phyloP scores from a whole-genome alignment of 2,329 filamentous ascomycete genomes.

The Monilinia vaccinii-corymbosi region DNA sequence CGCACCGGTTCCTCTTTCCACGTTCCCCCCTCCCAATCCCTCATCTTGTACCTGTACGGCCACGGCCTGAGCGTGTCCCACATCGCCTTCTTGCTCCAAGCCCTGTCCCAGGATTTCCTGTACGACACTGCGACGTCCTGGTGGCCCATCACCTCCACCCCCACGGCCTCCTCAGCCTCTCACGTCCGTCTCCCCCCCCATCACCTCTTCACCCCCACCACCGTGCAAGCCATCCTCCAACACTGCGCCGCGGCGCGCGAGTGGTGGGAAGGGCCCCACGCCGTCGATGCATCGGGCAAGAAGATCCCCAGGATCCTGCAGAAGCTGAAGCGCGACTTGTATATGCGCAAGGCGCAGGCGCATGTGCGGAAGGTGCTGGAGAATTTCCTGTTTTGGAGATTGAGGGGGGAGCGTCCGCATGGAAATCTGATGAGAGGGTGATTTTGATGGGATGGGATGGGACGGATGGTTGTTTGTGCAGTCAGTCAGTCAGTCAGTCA shows the following conservation, averaged over 20 bases:
- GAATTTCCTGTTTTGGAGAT: constrained; percentile 6
- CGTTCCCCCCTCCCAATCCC: neutral
- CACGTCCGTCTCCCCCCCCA: constrained; percentile 38
- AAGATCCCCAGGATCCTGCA: neutral
- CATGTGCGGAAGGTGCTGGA: neutral
- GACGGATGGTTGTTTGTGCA: too few species aligned
- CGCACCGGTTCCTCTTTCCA: neutral
- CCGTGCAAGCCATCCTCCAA: constrained; percentile 70
- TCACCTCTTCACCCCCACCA: constrained; percentile 61
- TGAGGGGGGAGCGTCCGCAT: neutral
- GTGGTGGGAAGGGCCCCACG: neutral
- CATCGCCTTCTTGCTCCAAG: neutral
- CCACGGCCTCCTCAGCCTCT: neutral
- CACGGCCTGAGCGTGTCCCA: neutral
- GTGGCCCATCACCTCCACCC: constrained; percentile 17
- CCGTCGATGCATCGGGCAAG: neutral
- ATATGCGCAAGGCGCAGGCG: neutral
- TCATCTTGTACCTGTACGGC: neutral
- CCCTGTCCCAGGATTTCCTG: neutral
- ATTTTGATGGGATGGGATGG: neutral
- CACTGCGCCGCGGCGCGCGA: neutral
- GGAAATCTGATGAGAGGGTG: neutral
- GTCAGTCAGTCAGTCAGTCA: too few species aligned
- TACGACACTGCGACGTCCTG: neutral
- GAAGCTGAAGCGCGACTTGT: neutral